These are phyloP conservation scores for Primulina tabacum DNA, from an alignment of 257 asterid species.

Conservation along the genomic window DNA sequence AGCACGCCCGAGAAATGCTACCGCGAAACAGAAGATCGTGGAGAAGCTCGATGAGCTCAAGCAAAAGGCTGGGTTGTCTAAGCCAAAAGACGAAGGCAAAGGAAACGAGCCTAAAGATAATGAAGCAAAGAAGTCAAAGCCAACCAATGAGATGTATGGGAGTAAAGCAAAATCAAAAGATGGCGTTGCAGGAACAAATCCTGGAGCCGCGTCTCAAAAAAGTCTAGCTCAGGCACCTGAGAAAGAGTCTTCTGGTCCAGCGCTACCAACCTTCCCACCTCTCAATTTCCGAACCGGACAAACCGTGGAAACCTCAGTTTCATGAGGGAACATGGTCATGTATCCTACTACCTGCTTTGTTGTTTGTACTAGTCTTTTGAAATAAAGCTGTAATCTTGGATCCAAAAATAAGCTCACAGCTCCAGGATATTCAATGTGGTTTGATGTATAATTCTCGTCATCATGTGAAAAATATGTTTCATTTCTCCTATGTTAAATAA, in stretches of 20 bases:
- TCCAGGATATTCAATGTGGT: too few species aligned
- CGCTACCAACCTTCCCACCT: constrained; percentile 25
- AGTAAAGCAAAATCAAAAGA: constrained; percentile 17
- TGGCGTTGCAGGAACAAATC: constrained; percentile 16
- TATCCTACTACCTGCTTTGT: background rate
- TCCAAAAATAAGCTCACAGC: too few species aligned
- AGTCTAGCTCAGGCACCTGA: constrained; percentile 6
- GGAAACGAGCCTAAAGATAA: constrained; percentile 34
- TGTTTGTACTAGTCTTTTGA: background rate
- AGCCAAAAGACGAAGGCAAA: constrained; percentile 32
- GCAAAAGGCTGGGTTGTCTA: constrained; percentile 36
- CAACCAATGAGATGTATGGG: constrained; percentile 9
- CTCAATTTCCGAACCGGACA: constrained; percentile 28
- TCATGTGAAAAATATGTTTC: too few species aligned
- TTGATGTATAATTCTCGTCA: too few species aligned
- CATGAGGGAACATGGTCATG: constrained; percentile 12
- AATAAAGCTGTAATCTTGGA: too few species aligned
- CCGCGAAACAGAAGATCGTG: constrained; percentile 42
- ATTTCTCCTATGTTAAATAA: too few species aligned
- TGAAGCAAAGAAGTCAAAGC: constrained; percentile 23
- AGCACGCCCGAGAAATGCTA: constrained; percentile 48
- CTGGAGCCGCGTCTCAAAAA: constrained; percentile 12
- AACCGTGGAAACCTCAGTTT: constrained; percentile 32
- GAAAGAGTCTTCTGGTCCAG: constrained; percentile 25
- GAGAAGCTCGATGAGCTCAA: constrained; percentile 40